These are phyloP conservation scores for Penicillium sp. DNA, from an alignment of 2,329 filamentous ascomycete species.

Conservation along the genomic window DNA sequence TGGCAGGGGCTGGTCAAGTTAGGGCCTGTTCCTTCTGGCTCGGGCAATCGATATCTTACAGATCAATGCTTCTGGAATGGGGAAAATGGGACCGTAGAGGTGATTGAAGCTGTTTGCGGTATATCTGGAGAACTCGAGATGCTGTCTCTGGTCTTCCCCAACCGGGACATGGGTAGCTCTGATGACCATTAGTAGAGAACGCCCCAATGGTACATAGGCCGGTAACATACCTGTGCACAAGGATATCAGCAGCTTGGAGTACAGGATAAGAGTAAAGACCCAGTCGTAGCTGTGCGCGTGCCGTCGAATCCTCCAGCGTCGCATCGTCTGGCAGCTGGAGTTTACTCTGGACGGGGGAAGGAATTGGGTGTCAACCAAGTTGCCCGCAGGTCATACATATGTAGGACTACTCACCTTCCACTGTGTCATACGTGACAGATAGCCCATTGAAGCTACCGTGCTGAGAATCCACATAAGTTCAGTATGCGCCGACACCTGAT, in stretches of 20 bases:
- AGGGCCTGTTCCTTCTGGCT: neutral
- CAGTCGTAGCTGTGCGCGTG: conserved; percentile 69
- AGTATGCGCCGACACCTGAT: conserved; percentile 70
- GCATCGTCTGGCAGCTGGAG: conserved; percentile 62
- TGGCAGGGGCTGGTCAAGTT: conserved; percentile 62
- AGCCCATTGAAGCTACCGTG: conserved; percentile 86
- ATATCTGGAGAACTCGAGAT: conserved; percentile 88
- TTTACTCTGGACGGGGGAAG: conserved; percentile 60
- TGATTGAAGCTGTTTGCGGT: conserved; percentile 86
- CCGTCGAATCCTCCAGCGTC: conserved; percentile 56
- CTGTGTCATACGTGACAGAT: conserved; percentile 97
- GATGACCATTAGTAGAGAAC: conserved; percentile 18
- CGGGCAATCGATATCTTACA: conserved; percentile 51
- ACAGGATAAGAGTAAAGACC: conserved; percentile 96
- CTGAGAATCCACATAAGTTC: conserved; percentile 98
- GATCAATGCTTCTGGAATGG: conserved; percentile 68
- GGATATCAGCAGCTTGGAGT: conserved; percentile 88
- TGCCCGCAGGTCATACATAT: neutral
- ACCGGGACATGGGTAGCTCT: conserved; percentile 93
- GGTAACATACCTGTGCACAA: conserved; percentile 68
- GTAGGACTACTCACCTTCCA: conserved; percentile 70
- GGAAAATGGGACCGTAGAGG: conserved; percentile 62
- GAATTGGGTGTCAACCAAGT: conserved; percentile 8
- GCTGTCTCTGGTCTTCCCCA: conserved; percentile 91
- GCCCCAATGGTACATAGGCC: neutral